phyloP scores from a whole-genome alignment of 768 basidiomycete species.

The Kwoniella dendrophila region DNA sequence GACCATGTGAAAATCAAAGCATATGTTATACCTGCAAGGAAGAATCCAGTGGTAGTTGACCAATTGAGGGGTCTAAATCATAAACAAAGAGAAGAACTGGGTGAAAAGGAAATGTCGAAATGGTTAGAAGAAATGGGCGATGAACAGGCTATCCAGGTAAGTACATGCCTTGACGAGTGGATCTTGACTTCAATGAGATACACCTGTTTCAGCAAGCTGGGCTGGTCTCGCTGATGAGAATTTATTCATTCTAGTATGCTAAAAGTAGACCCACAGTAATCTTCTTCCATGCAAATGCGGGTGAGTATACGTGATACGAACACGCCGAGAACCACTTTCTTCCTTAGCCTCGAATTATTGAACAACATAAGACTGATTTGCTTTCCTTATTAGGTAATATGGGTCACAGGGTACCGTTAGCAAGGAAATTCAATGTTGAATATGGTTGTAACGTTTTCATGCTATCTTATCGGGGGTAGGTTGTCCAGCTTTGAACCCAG shows the following conservation, averaged over 20 bases:
- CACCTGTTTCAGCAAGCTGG: neutral
- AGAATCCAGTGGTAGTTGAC: slow-evolving; percentile 58
- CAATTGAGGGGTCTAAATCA: slow-evolving; percentile 28
- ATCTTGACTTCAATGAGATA: neutral
- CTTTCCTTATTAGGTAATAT: slow-evolving; percentile 50
- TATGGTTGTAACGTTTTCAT: slow-evolving; percentile 93
- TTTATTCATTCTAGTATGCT: slow-evolving; percentile 31
- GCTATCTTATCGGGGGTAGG: slow-evolving; percentile 88
- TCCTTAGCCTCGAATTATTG: neutral
- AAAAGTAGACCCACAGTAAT: slow-evolving; percentile 74
- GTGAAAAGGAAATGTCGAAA: slow-evolving; percentile 38
- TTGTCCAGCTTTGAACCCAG: slow-evolving; percentile 8
- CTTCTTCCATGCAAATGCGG: slow-evolving; percentile 81
- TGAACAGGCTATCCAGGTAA: slow-evolving; percentile 64
- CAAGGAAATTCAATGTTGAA: slow-evolving; percentile 73
- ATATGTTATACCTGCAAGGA: slow-evolving; percentile 72
- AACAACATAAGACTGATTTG: neutral
- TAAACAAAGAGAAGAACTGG: slow-evolving; percentile 51
- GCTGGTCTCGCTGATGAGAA: neutral
- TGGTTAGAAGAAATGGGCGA: slow-evolving; percentile 56
- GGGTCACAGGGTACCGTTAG: slow-evolving; percentile 89
- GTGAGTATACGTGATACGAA: slow-evolving; percentile 33
- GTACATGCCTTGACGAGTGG: slow-evolving; percentile 52
- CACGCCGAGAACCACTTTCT: neutral
- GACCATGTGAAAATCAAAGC: slow-evolving; percentile 74